Evolutionary conservation across 2,329 filamentous ascomycete species (phyloP), one percentile per base, ranked within the genome.

Genomic region (Colletotrichum cuscutae): DNA sequence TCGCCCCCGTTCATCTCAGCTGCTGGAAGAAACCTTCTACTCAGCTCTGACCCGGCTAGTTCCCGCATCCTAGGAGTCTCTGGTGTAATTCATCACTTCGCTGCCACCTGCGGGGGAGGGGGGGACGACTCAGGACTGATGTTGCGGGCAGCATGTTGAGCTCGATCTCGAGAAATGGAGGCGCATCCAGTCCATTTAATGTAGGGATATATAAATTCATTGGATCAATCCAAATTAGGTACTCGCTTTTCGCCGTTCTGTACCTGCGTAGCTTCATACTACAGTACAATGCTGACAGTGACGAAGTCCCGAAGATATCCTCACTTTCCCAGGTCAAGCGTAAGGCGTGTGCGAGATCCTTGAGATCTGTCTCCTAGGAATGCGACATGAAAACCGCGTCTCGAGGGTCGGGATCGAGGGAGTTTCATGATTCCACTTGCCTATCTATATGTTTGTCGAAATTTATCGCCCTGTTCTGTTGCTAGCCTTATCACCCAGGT

Each of bases 401-500:
- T 22, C 19, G n/a, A 22, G 19, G 42, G 7, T 19, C 4, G 9
- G 42, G 19, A 49, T n/a, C 19, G 19, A 22, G 42, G 4, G 42
- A 22, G 42, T 9, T 49, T 8, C 19, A 19, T 49, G 42, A 22
- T 49, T 19, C 11, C 42, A 22, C 42, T 19, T 49, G 42, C 19
- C 19, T n/a, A 8, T 19, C 19, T 9, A 6, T n/a, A 1, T 49
- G 19, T 7, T 49, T 49, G 42, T 49, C 7, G 19, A 19, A 9
- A 11, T 49, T 7, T 3, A 19, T n/a, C 42, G 4, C n/a, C 42
- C 19, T 49, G 42, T 22, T 22, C 8, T 49, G 42, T 49, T n/a
- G 42, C 6, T 5, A 42, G 1, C 1, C 13, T 3, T 1, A 22
- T 66, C 57, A 72, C 79, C 60, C 83, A 46, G 91, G 92, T 60